Evolutionary conservation across 164 flowering plant genomes (phyloP), one percentile per base, ranked within the genome.

Genomic region (Brasenia schreberi): DNA sequence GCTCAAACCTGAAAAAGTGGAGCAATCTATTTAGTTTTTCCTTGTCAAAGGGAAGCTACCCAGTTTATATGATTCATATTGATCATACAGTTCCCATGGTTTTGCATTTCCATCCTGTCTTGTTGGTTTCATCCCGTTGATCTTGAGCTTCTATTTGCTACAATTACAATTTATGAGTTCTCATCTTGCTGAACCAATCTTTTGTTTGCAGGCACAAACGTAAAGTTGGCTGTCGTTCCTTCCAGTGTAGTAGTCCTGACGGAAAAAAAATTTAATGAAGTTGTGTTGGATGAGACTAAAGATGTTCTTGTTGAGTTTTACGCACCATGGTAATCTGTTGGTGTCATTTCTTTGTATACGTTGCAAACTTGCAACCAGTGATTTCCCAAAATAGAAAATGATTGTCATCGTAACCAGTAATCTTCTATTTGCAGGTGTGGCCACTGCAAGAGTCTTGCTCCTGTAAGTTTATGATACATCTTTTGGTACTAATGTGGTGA

Each of bases 281-380:
- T 92, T 68, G 97, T 89, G 42, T 69, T 91, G 76, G 90, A 92
- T 74, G 81, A 83, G 67, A 81, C 80, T 33, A 94, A 94, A 75
- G 89, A 89, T 81, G 99, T 94, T 66, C 69, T 92, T 63, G 99
- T 91, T 71, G 99, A 92, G 78, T 94, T 91, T 62, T 94, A 94
- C 85, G 97, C 99, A 62, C 97, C 99, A 71, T 91, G 99, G 99
- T 94, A 74, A 75, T 61, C 10, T 39, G 23, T 5, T 64, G 16
- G 16, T 64, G 5, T 16, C 44, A 18, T 43, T 43, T 1, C 60
- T 10, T 4, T 62, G 49, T 49, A 9, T 49, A 49, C 4, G 56
- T 5, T 49, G 9, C 56, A 33, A 33, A 49, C 56, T 49, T 9
- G 56, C 4, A 5, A 49, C 16, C 16, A 49, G 10, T 14, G 12